phyloP scores from a whole-genome alignment of 129 eudicot species.

The Chrysanthemum seticuspe region DNA sequence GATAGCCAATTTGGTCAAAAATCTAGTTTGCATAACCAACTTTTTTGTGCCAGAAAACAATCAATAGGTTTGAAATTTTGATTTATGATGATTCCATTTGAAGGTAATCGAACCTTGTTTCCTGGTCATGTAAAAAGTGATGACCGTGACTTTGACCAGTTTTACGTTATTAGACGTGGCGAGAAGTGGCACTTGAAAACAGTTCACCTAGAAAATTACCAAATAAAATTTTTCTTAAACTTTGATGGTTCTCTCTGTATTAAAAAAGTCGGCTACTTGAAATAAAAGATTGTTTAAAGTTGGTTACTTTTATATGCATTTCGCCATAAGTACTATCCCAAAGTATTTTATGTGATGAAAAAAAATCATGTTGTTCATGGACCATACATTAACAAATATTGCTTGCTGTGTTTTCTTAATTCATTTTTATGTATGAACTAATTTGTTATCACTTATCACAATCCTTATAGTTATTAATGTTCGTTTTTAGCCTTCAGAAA shows the following conservation, averaged over 20 bases:
- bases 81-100: too few species aligned
- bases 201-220: neutral
- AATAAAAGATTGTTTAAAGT: neutral
- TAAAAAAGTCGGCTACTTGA: neutral
- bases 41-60: too few species aligned
- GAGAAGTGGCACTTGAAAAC: neutral
- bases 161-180: too few species aligned
- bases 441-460: too few species aligned
- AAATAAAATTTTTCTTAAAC: neutral
- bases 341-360: neutral
- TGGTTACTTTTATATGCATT: neutral
- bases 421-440: too few species aligned
- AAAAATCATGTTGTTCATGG: neutral
- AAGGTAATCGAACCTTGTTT: too few species aligned
- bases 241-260: neutral
- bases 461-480: neutral
- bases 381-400: neutral
- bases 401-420: too few species aligned
- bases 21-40: too few species aligned
- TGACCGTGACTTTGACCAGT: too few species aligned
- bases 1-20: neutral
- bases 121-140: too few species aligned
- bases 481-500: slow-evolving; percentile 57
- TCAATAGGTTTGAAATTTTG: too few species aligned
- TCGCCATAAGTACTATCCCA: neutral